These are phyloP conservation scores for Esteya vermicola DNA, from an alignment of 2,329 filamentous ascomycete species.

Conservation along the genomic window DNA sequence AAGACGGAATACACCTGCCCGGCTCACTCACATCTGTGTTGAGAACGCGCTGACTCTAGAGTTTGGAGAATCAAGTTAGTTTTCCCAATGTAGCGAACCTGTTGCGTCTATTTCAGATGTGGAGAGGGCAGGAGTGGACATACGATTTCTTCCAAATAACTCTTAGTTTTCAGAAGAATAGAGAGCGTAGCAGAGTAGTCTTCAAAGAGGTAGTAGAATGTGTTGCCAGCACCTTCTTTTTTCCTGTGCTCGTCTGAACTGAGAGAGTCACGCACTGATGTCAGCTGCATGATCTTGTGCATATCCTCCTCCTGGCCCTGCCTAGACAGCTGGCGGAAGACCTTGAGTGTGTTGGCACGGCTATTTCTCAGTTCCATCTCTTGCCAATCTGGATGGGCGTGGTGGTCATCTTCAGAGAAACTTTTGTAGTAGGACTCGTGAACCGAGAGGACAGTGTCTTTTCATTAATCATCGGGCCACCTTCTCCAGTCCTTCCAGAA, in stretches of 20 bases:
- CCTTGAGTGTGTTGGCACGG: slow-evolving; percentile 22
- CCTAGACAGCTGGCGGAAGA: slow-evolving; percentile 24
- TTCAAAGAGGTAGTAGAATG: slow-evolving; percentile 56
- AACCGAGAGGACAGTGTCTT: slow-evolving; percentile 55
- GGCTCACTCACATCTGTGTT: slow-evolving; percentile 15
- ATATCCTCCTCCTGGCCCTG: slow-evolving; percentile 23
- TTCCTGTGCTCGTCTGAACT: slow-evolving; percentile 14
- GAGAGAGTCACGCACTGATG: slow-evolving; percentile 20
- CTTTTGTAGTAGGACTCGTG: slow-evolving; percentile 37
- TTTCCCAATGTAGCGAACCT: too few relatives aligned
- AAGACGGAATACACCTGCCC: background rate
- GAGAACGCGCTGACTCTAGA: slow-evolving; percentile 20
- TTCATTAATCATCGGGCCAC: background rate
- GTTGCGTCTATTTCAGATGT: background rate
- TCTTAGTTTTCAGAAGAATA: slow-evolving; percentile 31
- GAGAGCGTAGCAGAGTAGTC: slow-evolving; percentile 48
- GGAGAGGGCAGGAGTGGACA: slow-evolving; percentile 7
- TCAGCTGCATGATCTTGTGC: slow-evolving; percentile 26
- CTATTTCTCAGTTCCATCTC: slow-evolving; percentile 19
- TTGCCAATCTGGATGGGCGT: slow-evolving; percentile 12
- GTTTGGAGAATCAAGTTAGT: background rate
- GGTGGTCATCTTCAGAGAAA: slow-evolving; percentile 13
- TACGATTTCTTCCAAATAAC: slow-evolving; percentile 34
- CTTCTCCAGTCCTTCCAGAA: too few relatives aligned
- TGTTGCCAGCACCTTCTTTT: slow-evolving; percentile 39